Percentiles rank a stretch among this genome's conserved stretches.
phyloP scores from a whole-genome alignment of 2,329 filamentous ascomycete species.

The Phoma sp. region DNA sequence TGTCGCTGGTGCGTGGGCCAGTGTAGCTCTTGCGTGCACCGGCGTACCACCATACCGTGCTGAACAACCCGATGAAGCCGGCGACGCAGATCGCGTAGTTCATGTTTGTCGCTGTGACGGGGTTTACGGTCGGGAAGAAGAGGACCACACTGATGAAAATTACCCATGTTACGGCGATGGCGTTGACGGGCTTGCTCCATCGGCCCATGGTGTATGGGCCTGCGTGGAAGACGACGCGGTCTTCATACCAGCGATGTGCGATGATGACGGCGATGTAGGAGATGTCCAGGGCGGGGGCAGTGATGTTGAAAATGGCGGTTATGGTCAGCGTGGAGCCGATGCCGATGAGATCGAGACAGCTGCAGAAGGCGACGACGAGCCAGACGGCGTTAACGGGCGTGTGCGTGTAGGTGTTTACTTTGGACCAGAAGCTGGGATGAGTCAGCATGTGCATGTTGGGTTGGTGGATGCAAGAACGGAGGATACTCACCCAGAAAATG shows the following conservation, averaged over 20 bases:
- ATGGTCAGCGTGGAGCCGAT: conserved; percentile 61
- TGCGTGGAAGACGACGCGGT: conserved; percentile 61
- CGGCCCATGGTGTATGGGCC: conserved; percentile 65
- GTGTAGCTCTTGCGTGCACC: conserved; percentile 60
- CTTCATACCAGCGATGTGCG: conserved; percentile 62
- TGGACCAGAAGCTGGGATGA: conserved; percentile 57
- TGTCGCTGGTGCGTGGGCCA: conserved; percentile 65
- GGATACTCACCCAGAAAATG: conserved; percentile 61
- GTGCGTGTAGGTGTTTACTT: conserved; percentile 61
- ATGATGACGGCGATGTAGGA: conserved; percentile 69
- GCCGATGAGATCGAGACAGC: conserved; percentile 59
- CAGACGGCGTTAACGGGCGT: conserved; percentile 70
- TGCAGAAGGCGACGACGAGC: conserved; percentile 68
- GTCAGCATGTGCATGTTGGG: conserved; percentile 22
- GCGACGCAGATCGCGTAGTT: conserved; percentile 58
- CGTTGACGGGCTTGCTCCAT: conserved; percentile 64
- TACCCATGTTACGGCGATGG: conserved; percentile 67
- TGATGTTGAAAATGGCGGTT: conserved; percentile 58
- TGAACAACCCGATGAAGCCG: conserved; percentile 58
- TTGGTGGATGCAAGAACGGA: not conserved
- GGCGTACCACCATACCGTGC: conserved; percentile 55
- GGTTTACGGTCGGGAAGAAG: conserved; percentile 57
- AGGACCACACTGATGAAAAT: conserved; percentile 68
- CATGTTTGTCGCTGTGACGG: conserved; percentile 56
- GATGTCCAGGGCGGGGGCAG: conserved; percentile 57